Conservation (phyloP, 2,329 filamentous ascomycete species). For the Colletotrichum tabaci region DNA sequence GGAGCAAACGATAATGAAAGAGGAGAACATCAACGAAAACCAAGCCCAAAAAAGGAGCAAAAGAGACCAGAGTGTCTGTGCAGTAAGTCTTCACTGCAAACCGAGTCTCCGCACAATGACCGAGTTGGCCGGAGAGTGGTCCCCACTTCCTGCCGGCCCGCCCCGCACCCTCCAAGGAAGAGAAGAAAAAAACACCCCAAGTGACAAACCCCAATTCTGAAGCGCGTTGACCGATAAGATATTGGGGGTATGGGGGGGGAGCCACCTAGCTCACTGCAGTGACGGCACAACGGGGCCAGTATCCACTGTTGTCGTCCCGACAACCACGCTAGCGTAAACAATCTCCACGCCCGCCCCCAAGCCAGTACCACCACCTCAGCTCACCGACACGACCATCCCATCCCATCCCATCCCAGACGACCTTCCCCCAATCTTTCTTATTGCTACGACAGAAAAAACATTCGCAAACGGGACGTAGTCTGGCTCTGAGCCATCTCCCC, state of each 20-base stretch:
- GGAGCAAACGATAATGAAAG: too few species aligned
- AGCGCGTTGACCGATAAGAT: constrained; percentile 38
- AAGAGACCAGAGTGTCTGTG: not conserved
- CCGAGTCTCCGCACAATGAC: constrained; percentile 13
- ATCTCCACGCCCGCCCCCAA: constrained; percentile 29
- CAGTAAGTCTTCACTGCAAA: constrained; percentile 3
- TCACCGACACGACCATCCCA: constrained; percentile 36
- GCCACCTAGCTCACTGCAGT: constrained; percentile 7
- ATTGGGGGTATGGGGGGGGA: not conserved
- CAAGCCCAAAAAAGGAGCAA: too few species aligned
- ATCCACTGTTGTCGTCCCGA: constrained; percentile 30
- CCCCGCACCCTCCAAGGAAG: constrained; percentile 18
- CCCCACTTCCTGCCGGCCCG: constrained; percentile 26
- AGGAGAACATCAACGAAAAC: too few species aligned
- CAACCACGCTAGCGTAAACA: constrained; percentile 39
- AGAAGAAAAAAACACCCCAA: not conserved
- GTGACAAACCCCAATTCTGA: not conserved
- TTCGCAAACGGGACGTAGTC: constrained; percentile 27
- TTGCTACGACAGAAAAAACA: constrained; percentile 21
- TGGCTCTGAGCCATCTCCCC: constrained; percentile 34
- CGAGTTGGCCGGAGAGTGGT: constrained; percentile 6
- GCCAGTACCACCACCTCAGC: constrained; percentile 29
- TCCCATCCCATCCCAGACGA: constrained; percentile 13
- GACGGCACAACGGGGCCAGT: constrained; percentile 18
- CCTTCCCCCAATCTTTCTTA: constrained; percentile 4